These are phyloP conservation scores for Xylariomycetidae sp. DNA, from an alignment of 2,329 filamentous ascomycete species.

Conservation along the genomic window DNA sequence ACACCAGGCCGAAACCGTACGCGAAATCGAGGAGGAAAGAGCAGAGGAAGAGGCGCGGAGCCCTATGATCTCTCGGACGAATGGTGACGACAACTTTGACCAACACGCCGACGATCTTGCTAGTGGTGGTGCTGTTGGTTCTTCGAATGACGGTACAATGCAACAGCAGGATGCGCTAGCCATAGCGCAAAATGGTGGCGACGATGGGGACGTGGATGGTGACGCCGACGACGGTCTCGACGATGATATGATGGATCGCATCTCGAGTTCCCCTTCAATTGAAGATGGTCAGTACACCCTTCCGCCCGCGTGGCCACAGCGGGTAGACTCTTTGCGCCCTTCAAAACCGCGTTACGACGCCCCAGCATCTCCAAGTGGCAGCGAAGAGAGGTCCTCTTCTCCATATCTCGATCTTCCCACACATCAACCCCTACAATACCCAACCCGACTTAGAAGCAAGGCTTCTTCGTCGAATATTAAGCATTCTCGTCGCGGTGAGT, in stretches of 20 bases:
- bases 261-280: constrained; percentile 97
- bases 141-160: constrained; percentile 35
- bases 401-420: constrained; percentile 37
- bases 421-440: constrained; percentile 23
- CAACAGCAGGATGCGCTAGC: constrained; percentile 55
- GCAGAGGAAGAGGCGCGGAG: constrained; percentile 66
- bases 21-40: constrained; percentile 72
- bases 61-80: constrained; percentile 54
- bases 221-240: constrained; percentile 74
- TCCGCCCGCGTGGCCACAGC: constrained; percentile 37
- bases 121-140: constrained; percentile 35
- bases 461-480: constrained; percentile 25
- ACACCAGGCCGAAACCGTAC: constrained; percentile 81
- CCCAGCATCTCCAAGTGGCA: constrained; percentile 25
- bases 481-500: constrained; percentile 49
- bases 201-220: constrained; percentile 62
- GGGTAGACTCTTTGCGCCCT: constrained; percentile 37
- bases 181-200: constrained; percentile 58
- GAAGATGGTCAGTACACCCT: constrained; percentile 87
- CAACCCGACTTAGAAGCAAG: constrained; percentile 28
- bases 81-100: constrained; percentile 36
- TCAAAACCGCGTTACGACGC: constrained; percentile 23
- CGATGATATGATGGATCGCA: constrained; percentile 96
- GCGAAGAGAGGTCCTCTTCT: constrained; percentile 35
- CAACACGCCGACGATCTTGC: constrained; percentile 43